Evolutionary conservation across 768 basidiomycete genomes (phyloP).

Genomic region (Serendipita indica): DNA sequence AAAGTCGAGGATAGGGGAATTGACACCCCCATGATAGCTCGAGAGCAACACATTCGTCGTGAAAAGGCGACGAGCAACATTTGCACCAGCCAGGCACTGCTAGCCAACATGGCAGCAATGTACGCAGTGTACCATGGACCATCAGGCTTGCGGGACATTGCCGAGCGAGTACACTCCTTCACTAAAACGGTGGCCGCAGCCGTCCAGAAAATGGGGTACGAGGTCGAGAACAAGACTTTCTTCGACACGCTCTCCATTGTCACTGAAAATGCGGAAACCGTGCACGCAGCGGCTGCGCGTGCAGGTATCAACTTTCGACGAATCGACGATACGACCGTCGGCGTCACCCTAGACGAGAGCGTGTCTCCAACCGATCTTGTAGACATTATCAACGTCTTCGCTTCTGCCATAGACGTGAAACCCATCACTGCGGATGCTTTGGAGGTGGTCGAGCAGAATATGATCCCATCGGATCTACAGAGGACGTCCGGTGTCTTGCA

Average conservation of each 20-base stretch:
- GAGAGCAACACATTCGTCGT: slow-evolving; percentile 92
- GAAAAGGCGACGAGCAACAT: slow-evolving; percentile 99
- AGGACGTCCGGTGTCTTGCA: slow-evolving; percentile 60
- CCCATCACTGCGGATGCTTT: slow-evolving; percentile 32
- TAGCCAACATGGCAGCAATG: slow-evolving; percentile 99
- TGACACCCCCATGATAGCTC: slow-evolving; percentile 35
- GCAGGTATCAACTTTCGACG: slow-evolving; percentile 72
- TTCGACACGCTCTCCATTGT: slow-evolving; percentile 84
- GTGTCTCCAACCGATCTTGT: slow-evolving; percentile 61
- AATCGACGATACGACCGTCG: slow-evolving; percentile 60
- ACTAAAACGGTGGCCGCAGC: slow-evolving; percentile 59
- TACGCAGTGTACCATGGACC: slow-evolving; percentile 96
- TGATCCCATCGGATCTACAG: slow-evolving; percentile 40
- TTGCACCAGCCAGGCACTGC: slow-evolving; percentile 91
- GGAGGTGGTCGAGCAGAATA: slow-evolving; percentile 14
- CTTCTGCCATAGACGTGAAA: slow-evolving; percentile 41
- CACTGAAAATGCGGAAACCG: slow-evolving; percentile 36
- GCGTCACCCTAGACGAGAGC: slow-evolving; percentile 88
- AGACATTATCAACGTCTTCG: slow-evolving; percentile 67
- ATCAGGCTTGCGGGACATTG: slow-evolving; percentile 67
- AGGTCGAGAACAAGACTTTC: slow-evolving; percentile 50
- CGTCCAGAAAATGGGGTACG: slow-evolving; percentile 62
- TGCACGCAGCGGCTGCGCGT: slow-evolving; percentile 54
- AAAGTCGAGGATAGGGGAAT: no score
- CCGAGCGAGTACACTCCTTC: slow-evolving; percentile 77